Base-by-base conservation (phyloP, 176 grass and related monocot species). In the Oryza glumipatula region DNA sequence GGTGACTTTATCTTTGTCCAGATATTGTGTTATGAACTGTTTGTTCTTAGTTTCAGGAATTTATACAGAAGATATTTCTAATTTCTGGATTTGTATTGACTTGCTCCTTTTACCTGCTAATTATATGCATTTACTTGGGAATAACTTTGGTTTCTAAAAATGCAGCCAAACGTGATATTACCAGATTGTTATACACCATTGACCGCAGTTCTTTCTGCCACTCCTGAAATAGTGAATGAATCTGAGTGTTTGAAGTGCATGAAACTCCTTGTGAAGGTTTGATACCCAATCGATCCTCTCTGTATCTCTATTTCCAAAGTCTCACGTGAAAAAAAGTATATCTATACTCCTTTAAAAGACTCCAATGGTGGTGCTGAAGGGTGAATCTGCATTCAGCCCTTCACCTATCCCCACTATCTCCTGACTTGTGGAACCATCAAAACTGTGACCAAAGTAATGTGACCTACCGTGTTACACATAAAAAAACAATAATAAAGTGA, bases 211-310 rank as follows among this genome's bases (percentile, higher is more conserved):
- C 73, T 76, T 88, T 66, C 21, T 77, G 79, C 74, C 16, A 11
- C 14, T 77, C 67, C 72, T 19, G 79, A 75, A 82, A 70, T 21
- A 76, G 2, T 82, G 56, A 17, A 32, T 5, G 86, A 82, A 68
- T 70, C 65, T 70, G 74, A 66, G 61, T 54, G 72, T 33, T 48
- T 88, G 73, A 88, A 82, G 79, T 82, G 79, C 39, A 26, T 88
- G 65, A 71, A 82, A 43, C 72, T 77, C 3, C 86, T 88, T 77
- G 39, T 82, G 21, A 71, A 82, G 86, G 86, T 88, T 1, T n/a
- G 48, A 26, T 35, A 71, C 16, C 47, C 15, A 12, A 7, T 33
- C 11, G 7, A 70, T 19, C 4, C 67, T 36, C 51, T 39, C 44
- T 54, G 10, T 76, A 82, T 36, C 65, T 76, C 60, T 9, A 44